Evolutionary conservation across 2,329 filamentous ascomycete genomes (phyloP), one percentile per base, ranked within the genome.

Genomic region (Penicillium sp.): DNA sequence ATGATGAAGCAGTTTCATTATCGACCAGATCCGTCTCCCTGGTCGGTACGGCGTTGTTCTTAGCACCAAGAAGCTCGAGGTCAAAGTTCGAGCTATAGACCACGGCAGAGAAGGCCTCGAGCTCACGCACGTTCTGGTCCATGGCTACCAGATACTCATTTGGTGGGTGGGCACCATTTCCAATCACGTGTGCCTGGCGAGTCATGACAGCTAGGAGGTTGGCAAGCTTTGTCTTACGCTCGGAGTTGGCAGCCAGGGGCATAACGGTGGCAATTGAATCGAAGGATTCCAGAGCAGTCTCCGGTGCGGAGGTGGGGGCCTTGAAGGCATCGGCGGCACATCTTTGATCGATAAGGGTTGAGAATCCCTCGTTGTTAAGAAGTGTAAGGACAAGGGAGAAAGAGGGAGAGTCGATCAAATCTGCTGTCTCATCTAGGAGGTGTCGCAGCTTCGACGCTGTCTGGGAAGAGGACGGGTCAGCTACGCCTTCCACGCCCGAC

Each of bases 401-500:
- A 37, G 90, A 85, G 0, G 94, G 94, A 1, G 94, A 97, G 71
- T 99, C 94, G 70, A 97, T 88, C 25, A 99, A 84, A 72, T 99
- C 94, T 40, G 93, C 90, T 2, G 94, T 97, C 79, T 99, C 94
- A 72, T 99, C 93, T 1, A 99, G 84, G 21, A 99, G 84, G 57
- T 90, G 88, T 56, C 93, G 87, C 56, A 99, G 84, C 1, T 87
- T 84, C 7, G 71, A 67, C 5, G 70, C 62, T 19, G 72, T 77
- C 49, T 74, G 69, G 42, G 70, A 66, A 2, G 72, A 73, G 31
- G 74, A 70, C 2, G 74, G 69, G 48, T 73, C 76, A 54, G 69
- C 71, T 60, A 70, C 75, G 46, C 72, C 74, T 63, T 74, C 78
- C 69, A 96, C 91, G 54, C 92, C 92, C 0, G 92, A 95, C 75